Base-by-base conservation (phyloP, 2,329 filamentous ascomycete species). In the Neonectria sp. region DNA sequence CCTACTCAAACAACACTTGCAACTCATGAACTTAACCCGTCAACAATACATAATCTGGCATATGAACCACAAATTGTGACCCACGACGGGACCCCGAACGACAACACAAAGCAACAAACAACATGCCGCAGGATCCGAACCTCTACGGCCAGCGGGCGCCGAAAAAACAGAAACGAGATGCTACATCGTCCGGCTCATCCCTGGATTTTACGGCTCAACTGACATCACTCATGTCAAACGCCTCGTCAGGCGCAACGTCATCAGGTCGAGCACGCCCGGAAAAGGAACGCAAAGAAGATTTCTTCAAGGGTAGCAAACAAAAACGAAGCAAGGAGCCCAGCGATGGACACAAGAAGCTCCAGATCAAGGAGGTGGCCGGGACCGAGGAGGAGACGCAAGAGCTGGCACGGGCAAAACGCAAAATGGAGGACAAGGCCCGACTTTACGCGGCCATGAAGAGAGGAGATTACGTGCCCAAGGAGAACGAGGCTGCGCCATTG, bases 141-240 rank as follows among this genome's bases (percentile, higher is more conserved):
- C 88, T 98, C 15, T 98, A 98, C 81, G 94, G 94, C 76, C 88
- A 92, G 59, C 88, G 89, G 61, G 89, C 90, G 43, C 84, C 88
- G 12, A 95, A 95, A 80, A 91, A 90, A 74, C 86, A 89, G 71
- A 88, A 88, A 77, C 91, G 90, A 76, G 90, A 92, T 75, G 89
- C 93, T 64, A 89, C 90, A 21, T 89, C 95, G 21, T 92, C 90
- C 21, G 90, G 40, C 40, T 45, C 89, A 57, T 92, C 90, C 51
- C 89, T 97, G 61, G 91, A 94, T 78, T 98, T 99, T 83, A 91
- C 93, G n/a, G 93, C 94, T 12, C 93, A 96, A 71, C 89, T 98
- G 69, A 92, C 93, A 73, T 93, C 91, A 52, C 90, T 98, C 62
- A 94, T 98, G 82, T 85, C 91, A 60, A 85, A 84, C 68, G 70